Base-by-base conservation (phyloP, 257 asterid species). In the Oldenlandia corymbosa region DNA sequence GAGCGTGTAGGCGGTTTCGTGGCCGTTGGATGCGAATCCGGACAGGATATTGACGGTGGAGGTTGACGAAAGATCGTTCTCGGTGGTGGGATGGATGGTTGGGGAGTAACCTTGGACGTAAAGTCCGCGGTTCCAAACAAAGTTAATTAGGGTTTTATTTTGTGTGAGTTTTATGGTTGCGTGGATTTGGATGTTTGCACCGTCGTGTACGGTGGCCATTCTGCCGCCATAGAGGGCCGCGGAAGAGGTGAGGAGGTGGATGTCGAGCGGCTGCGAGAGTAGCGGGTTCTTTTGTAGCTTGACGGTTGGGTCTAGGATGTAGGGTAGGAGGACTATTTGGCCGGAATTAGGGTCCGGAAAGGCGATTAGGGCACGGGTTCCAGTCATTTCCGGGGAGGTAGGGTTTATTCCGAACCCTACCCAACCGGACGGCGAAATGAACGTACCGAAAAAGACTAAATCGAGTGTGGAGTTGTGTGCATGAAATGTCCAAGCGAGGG, bases 101-200 rank as follows among this genome's bases (percentile, higher is more conserved):
- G 98, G 97, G 41, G 97, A 92, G 87, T 92, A 89, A 10, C 98
- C 98, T 66, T 89, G 98, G 18, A 92, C 98, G 66, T 88, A 89
- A 0, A 87, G 67, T 6, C 97, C 97, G 1, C 94, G 79, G 73
- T 89, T 92, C 98, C 98, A 92, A 0, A 83, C 74, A 56, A 81
- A 76, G n/a, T 92, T 90, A 56, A 92, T 68, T 61, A 77, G 85
- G 36, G 97, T 85, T 68, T 69, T 85, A 36, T 92, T 92, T 0
- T 85, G 75, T 0, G 75, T 78, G 8, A 92, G 87, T 24, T 78
- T 89, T 4, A 92, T 34, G 0, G 90, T 78, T 39, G 95, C 88
- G 49, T 70, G 79, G 26, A 92, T 87, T 59, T 92, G 75, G 58
- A 92, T 76, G 24, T 81, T 72, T 36, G 95, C 95, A 12, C 97